Conservation (phyloP, 2,329 filamentous ascomycete genomes). For the Ceratocystis huliohia region DNA sequence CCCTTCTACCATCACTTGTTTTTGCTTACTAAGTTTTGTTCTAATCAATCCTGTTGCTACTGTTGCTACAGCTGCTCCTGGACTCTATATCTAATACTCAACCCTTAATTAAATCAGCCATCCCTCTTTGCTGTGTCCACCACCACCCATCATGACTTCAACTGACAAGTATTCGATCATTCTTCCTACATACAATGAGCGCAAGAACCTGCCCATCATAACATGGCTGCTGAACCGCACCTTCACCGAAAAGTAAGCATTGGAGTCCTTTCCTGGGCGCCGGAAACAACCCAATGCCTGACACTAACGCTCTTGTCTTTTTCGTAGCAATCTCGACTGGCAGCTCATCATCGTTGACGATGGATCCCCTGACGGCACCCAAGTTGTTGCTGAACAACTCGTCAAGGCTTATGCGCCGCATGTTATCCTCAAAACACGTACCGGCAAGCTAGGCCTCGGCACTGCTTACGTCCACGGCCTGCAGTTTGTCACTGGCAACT, state of each 20-base stretch:
- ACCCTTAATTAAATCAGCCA: neutral
- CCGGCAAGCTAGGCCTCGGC: constrained; percentile 92
- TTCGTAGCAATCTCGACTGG: constrained; percentile 73
- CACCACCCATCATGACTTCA: constrained; percentile 34
- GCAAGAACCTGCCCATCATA: constrained; percentile 90
- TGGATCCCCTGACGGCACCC: constrained; percentile 89
- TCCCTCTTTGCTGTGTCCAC: neutral
- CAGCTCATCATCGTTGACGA: constrained; percentile 98
- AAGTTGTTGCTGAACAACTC: constrained; percentile 80
- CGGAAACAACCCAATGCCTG: neutral
- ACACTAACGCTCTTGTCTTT: neutral
- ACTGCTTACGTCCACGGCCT: constrained; percentile 94
- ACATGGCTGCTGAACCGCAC: constrained; percentile 86
- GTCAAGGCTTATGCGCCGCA: constrained; percentile 70
- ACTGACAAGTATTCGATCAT: constrained; percentile 88
- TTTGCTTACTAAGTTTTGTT: neutral
- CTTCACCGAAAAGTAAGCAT: constrained; percentile 69
- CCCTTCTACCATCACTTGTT: neutral
- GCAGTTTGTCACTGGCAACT: constrained; percentile 82
- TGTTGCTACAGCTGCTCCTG: too few relatives aligned
- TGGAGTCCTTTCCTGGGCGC: neutral
- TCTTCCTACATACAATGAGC: constrained; percentile 96
- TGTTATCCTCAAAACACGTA: constrained; percentile 73
- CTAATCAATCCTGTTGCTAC: neutral
- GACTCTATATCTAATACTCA: neutral